Evolutionary conservation across 2,329 filamentous ascomycete genomes (phyloP).

Genomic region (Colletotrichum cordylinicola): DNA sequence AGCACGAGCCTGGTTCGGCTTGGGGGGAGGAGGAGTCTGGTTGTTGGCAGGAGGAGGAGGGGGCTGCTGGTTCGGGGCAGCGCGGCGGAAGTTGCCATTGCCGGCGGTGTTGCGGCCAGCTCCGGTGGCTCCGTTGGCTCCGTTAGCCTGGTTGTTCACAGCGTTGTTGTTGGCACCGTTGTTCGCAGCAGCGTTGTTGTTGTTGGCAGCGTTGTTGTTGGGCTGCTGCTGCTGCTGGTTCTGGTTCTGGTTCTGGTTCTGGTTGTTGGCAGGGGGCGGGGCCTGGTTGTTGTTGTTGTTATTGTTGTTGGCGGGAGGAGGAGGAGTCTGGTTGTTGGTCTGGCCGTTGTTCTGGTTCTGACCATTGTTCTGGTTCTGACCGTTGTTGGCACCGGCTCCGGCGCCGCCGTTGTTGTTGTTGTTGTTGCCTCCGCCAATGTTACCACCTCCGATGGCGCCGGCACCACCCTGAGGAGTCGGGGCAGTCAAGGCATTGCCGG

Average conservation of each 20-base stretch:
- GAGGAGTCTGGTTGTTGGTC: not conserved
- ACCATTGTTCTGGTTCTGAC: not conserved
- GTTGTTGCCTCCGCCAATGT: not conserved
- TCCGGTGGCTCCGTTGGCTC: not conserved
- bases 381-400: not conserved
- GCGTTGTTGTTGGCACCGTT: not conserved
- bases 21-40: not conserved
- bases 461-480: not conserved
- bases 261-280: not conserved
- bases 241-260: not conserved
- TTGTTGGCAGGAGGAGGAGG: not conserved
- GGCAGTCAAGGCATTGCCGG: not conserved
- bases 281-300: not conserved
- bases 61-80: not conserved
- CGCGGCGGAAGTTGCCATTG: not conserved
- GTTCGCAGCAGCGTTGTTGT: not conserved
- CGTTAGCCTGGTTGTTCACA: not conserved
- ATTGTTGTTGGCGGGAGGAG: not conserved
- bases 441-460: not conserved
- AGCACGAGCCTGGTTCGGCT: not conserved
- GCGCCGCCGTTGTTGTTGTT: not conserved
- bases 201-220: not conserved
- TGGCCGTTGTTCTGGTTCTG: not conserved
- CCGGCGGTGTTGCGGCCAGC: not conserved
- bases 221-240: not conserved